Evolutionary conservation across 768 basidiomycete species (phyloP).

Genomic region (Gloeostereum incarnatum): DNA sequence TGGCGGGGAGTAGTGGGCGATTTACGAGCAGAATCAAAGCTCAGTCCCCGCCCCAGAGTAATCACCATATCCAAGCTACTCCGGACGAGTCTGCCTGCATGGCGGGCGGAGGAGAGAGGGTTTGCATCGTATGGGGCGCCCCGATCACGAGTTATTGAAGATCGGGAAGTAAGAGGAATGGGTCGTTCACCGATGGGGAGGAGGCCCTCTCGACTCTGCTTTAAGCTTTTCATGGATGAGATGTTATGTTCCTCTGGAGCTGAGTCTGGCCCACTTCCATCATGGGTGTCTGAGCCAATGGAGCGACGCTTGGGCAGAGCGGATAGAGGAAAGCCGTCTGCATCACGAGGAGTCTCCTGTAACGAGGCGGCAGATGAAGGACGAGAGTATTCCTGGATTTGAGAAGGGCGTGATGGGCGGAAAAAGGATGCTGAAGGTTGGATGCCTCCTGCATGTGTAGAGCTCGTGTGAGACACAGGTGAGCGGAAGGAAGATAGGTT

Average conservation of each 20-base stretch:
- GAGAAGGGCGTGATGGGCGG: constrained; percentile 52
- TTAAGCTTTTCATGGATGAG: constrained; percentile 32
- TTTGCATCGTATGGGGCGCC: background rate
- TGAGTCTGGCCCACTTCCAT: constrained; percentile 16
- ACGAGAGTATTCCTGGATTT: constrained; percentile 32
- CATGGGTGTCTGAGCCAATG: constrained; percentile 31
- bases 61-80: constrained; percentile 55
- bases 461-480: too few species aligned
- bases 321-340: constrained; percentile 29
- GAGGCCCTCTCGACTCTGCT: constrained; percentile 67
- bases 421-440: constrained; percentile 78
- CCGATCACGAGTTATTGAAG: constrained; percentile 10
- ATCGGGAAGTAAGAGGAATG: constrained; percentile 15
- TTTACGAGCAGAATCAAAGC: constrained; percentile 39
- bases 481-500: too few species aligned
- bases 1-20: constrained; percentile 14
- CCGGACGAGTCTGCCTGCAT: constrained; percentile 31
- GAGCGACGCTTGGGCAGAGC: constrained; percentile 25
- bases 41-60: constrained; percentile 39
- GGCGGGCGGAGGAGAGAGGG: background rate
- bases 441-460: constrained; percentile 66
- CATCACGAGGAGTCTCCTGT: constrained; percentile 14
- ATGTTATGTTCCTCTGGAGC: constrained; percentile 10
- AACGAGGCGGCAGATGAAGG: constrained; percentile 24
- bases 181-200: constrained; percentile 41